phyloP scores from a whole-genome alignment of 495 filamentous ascomycete species.

The Aspergillus wentii region DNA sequence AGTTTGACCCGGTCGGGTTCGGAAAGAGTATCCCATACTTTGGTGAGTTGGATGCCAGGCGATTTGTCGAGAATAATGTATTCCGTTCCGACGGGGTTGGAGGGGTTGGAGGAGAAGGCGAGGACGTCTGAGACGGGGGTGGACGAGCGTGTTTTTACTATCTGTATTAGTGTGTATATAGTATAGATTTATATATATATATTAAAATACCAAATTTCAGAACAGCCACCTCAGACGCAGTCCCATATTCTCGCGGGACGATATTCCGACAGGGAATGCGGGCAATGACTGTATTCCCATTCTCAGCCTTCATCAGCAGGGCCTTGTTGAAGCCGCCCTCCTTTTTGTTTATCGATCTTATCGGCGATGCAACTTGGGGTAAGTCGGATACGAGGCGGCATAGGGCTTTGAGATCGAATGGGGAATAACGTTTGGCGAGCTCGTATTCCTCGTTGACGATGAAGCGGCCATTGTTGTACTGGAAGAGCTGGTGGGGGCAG shows the following conservation, averaged over 20 bases:
- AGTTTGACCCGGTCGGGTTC: slow-evolving; percentile 14
- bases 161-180: not conserved
- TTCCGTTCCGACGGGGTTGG: slow-evolving; percentile 25
- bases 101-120: slow-evolving; percentile 20
- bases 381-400: slow-evolving; percentile 1
- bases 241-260: slow-evolving; percentile 20
- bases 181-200: no score
- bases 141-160: slow-evolving; percentile 16
- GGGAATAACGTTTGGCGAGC: slow-evolving; percentile 4
- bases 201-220: slow-evolving; percentile 20
- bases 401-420: slow-evolving; percentile 3
- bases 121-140: slow-evolving; percentile 23
- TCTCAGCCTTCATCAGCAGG: slow-evolving; percentile 19
- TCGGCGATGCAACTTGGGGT: not conserved
- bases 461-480: slow-evolving; percentile 3
- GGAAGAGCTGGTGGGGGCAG: not conserved
- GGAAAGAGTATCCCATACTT: slow-evolving; percentile 22
- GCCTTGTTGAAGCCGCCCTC: slow-evolving; percentile 32
- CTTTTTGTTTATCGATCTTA: slow-evolving; percentile 14
- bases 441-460: slow-evolving; percentile 6
- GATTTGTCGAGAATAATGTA: slow-evolving; percentile 33
- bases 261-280: slow-evolving; percentile 19
- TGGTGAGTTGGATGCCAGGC: slow-evolving; percentile 21
- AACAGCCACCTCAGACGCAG: slow-evolving; percentile 25
- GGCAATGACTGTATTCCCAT: slow-evolving; percentile 21